Evolutionary conservation across 208 protist genomes (phyloP).

Genomic region (Acanthamoeba divionensis): DNA sequence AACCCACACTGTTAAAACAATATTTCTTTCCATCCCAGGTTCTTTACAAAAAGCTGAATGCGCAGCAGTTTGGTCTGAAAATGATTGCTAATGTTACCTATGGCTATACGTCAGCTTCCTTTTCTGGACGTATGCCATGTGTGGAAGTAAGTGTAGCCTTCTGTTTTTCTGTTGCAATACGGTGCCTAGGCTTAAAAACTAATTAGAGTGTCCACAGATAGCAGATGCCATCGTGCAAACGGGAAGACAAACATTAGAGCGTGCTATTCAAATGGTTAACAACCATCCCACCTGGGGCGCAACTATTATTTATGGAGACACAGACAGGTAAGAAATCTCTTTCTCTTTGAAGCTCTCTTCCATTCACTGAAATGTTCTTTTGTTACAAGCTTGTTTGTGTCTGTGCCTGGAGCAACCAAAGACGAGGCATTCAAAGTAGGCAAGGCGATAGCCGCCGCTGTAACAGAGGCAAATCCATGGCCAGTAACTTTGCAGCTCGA

Average conservation of each 20-base stretch:
- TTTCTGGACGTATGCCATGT: conserved; percentile 88
- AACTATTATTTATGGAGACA: conserved; percentile 88
- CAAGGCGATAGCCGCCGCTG: conserved; percentile 70
- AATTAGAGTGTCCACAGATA: conserved; percentile 60
- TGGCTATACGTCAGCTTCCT: conserved; percentile 85
- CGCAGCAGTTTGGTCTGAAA: conserved; percentile 85
- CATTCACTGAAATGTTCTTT: background rate
- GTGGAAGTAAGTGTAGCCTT: conserved; percentile 69
- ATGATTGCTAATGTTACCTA: conserved; percentile 90
- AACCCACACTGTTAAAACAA: background rate
- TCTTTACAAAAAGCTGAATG: conserved; percentile 71
- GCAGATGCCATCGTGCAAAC: conserved; percentile 85
- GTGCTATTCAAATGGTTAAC: conserved; percentile 65
- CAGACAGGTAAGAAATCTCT: conserved; percentile 73
- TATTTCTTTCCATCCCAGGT: conserved; percentile 11
- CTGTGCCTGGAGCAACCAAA: conserved; percentile 64
- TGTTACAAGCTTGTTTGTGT: conserved; percentile 67
- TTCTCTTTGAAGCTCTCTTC: background rate
- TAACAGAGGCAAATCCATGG: conserved; percentile 66
- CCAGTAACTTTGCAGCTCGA: conserved; percentile 86
- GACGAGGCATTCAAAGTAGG: conserved; percentile 82
- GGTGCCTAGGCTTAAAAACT: background rate
- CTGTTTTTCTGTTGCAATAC: background rate
- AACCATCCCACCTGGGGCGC: conserved; percentile 61
- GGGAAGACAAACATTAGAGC: conserved; percentile 81